These are phyloP conservation scores for Parastagonospora avenae DNA, from an alignment of 2,329 filamentous ascomycete species.

Conservation along the genomic window DNA sequence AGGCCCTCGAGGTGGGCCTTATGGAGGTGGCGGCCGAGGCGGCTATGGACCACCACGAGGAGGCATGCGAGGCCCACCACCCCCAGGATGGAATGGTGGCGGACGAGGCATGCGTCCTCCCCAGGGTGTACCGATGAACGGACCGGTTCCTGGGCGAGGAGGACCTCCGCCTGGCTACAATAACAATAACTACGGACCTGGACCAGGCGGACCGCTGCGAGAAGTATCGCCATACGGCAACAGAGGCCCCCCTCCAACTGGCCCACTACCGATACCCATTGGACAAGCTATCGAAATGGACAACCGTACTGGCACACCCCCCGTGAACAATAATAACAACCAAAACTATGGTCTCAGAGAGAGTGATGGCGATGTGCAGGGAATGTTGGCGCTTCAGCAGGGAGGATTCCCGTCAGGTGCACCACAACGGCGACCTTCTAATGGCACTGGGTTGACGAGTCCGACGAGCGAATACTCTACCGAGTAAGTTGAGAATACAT, in stretches of 20 bases:
- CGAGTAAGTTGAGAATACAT: constrained; percentile 62
- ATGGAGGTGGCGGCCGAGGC: constrained; percentile 41
- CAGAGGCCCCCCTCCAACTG: constrained; percentile 65
- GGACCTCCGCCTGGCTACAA: constrained; percentile 51
- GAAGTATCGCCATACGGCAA: constrained; percentile 46
- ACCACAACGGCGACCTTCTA: constrained; percentile 31
- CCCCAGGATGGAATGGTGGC: constrained; percentile 48
- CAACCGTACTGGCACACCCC: constrained; percentile 53
- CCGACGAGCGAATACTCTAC: constrained; percentile 75
- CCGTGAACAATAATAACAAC: constrained; percentile 15
- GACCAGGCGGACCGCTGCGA: constrained; percentile 48
- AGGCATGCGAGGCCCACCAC: constrained; percentile 48
- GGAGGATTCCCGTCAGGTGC: constrained; percentile 36
- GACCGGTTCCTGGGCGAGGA: constrained; percentile 47
- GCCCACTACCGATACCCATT: constrained; percentile 48
- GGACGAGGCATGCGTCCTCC: constrained; percentile 42
- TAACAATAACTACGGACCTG: constrained; percentile 42
- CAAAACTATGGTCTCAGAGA: constrained; percentile 56
- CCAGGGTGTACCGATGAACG: constrained; percentile 40
- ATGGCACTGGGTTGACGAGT: constrained; percentile 37
- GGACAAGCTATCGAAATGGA: constrained; percentile 83
- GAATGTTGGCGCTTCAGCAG: constrained; percentile 75
- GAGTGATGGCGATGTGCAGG: constrained; percentile 73
- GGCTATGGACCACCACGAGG: constrained; percentile 45
- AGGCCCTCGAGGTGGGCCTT: constrained; percentile 32